Conservation (phyloP, 164 flowering plant species). For the Macadamia integrifolia region DNA sequence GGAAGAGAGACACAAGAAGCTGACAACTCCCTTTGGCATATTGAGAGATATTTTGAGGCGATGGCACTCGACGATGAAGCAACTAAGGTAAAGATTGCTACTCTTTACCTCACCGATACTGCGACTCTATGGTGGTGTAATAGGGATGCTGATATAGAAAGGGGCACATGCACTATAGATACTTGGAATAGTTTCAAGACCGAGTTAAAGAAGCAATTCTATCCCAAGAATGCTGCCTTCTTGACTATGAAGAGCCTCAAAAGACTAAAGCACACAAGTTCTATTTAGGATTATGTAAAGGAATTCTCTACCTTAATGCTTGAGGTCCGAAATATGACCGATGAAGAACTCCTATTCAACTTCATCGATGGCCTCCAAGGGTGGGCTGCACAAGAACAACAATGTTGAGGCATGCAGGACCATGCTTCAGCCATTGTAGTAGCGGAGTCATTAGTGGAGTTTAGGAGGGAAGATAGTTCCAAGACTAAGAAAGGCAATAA, state of each 20-base stretch:
- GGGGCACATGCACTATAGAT: neutral
- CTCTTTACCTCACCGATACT: neutral
- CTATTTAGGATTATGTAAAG: neutral
- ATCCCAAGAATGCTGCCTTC: neutral
- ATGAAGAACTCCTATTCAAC: neutral
- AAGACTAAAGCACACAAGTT: neutral
- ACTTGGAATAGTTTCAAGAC: constrained; percentile 1
- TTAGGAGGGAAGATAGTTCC: neutral
- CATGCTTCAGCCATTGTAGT: no score
- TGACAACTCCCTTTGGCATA: no score
- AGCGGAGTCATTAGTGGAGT: neutral
- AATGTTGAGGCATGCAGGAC: neutral
- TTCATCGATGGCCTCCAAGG: neutral
- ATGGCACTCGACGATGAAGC: no score
- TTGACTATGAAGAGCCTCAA: no score
- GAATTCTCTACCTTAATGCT: neutral
- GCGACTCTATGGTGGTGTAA: neutral
- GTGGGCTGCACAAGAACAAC: neutral
- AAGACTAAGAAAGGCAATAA: neutral
- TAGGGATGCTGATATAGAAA: neutral
- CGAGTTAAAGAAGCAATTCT: neutral
- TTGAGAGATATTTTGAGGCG: no score
- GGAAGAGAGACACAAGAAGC: no score
- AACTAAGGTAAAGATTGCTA: no score
- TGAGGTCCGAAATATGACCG: neutral